phyloP scores from a whole-genome alignment of 306 rosid species.

The Leucaena leucocephala region DNA sequence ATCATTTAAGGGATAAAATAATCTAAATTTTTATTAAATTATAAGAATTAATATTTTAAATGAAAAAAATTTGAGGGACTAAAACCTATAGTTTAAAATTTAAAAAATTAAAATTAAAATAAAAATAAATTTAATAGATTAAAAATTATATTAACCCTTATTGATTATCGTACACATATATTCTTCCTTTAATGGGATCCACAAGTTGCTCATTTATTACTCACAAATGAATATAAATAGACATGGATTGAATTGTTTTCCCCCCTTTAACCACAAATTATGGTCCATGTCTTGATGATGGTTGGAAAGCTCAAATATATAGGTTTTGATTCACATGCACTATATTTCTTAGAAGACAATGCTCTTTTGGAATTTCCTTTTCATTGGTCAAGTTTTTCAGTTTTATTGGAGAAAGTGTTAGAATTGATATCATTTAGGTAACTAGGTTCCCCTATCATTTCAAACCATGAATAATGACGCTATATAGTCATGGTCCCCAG shows the following conservation, averaged over 20 bases:
- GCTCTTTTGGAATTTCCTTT: not conserved
- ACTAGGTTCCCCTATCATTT: constrained; percentile 19
- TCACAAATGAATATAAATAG: not conserved
- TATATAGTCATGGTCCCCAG: constrained; percentile 34
- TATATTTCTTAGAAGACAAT: constrained; percentile 5
- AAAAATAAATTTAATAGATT: no score
- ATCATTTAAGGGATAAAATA: no score
- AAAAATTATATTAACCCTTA: no score
- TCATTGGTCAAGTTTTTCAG: not conserved
- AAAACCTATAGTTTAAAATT: no score
- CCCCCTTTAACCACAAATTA: not conserved
- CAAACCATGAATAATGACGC: constrained; percentile 24
- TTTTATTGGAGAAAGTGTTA: constrained; percentile 32
- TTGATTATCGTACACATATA: not conserved
- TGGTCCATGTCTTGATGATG: constrained; percentile 17
- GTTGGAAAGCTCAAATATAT: constrained; percentile 15
- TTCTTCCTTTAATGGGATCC: not conserved
- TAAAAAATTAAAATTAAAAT: no score
- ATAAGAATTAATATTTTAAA: no score
- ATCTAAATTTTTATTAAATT: no score
- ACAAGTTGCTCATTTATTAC: not conserved
- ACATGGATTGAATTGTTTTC: not conserved
- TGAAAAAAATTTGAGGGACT: no score
- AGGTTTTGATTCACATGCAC: constrained; percentile 32
- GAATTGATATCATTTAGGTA: not conserved